phyloP scores from a whole-genome alignment of 2,329 filamentous ascomycete genomes.

The Colletotrichum coccodes region DNA sequence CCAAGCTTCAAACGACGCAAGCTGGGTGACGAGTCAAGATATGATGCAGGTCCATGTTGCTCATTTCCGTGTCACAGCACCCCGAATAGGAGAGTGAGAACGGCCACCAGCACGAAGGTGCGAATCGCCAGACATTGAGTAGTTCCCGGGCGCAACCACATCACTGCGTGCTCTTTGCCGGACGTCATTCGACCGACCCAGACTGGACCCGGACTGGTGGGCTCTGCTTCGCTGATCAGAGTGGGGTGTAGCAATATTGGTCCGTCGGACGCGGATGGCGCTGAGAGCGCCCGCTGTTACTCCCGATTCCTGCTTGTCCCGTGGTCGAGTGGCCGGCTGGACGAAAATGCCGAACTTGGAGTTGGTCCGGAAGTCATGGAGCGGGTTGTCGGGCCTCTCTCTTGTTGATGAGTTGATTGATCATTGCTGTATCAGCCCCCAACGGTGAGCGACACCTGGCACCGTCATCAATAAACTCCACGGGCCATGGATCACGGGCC shows the following conservation, averaged over 20 bases:
- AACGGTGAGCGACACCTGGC: neutral
- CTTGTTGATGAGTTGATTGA: neutral
- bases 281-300: conserved; percentile 16
- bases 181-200: conserved; percentile 24
- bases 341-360: conserved; percentile 12
- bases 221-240: conserved; percentile 14
- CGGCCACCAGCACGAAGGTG: neutral
- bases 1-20: conserved; percentile 27
- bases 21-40: conserved; percentile 28
- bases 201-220: conserved; percentile 14
- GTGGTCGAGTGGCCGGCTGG: conserved; percentile 22
- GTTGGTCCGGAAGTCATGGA: conserved; percentile 11
- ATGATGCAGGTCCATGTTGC: conserved; percentile 14
- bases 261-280: conserved; percentile 6
- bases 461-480: conserved; percentile 23
- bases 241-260: neutral
- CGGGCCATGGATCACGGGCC: conserved; percentile 9
- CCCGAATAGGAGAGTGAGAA: neutral
- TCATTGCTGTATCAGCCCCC: neutral
- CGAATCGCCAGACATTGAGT: neutral
- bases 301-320: neutral
- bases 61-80: neutral
- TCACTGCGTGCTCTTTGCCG: neutral
- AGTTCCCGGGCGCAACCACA: conserved; percentile 4
- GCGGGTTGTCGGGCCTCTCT: neutral